Base-by-base conservation (phyloP, 2,329 filamentous ascomycete species). In the Periconia digitata region DNA sequence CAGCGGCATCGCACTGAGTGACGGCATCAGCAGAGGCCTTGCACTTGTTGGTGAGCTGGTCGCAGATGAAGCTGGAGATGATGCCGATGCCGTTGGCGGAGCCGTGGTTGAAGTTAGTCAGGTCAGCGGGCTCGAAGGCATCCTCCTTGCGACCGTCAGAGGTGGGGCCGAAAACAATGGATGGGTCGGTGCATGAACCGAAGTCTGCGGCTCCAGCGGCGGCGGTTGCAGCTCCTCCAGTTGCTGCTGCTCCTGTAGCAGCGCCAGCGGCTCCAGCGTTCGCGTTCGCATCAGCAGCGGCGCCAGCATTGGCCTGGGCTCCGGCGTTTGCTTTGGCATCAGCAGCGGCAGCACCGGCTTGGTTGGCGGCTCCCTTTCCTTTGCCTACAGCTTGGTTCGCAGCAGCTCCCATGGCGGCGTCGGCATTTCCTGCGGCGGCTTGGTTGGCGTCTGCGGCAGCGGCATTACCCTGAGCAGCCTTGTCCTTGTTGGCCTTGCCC, bases 101-200 rank as follows among this genome's bases (percentile, higher is more conserved):
- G 44, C 79, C 79, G 66, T 82, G 80, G 63, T 71, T 73, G 70
- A 82, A 83, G 60, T 60, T 64, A 27, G 54, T 46, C 59, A 71
- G 58, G 62, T 78, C 72, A 8, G 61, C 63, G 32, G 76, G 69
- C 55, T 74, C 67, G 52, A 78, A 79, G 13, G 73, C 69, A 21
- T 68, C 58, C 23, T 73, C 66, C 29, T 76, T 65, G 58, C 76
- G 76, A 38, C 78, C 77, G 58, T 81, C 76, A 37, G 78, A 71
- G 12, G 75, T 75, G 3, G 55, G 57, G 23, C 74, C 76, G 66
- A 82, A 82, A 46, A 70, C 60, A 59, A 83, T 77, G 49, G 74
- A 72, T 5, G 79, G 74, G 56, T 76, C 72, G 47, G 68, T 62
- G 70, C 79, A 82, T 49, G 55, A 60, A 40, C 79, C 79, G 15